Conservation (phyloP, 129 eudicot genomes). For the Heracleum sosnowskyi region DNA sequence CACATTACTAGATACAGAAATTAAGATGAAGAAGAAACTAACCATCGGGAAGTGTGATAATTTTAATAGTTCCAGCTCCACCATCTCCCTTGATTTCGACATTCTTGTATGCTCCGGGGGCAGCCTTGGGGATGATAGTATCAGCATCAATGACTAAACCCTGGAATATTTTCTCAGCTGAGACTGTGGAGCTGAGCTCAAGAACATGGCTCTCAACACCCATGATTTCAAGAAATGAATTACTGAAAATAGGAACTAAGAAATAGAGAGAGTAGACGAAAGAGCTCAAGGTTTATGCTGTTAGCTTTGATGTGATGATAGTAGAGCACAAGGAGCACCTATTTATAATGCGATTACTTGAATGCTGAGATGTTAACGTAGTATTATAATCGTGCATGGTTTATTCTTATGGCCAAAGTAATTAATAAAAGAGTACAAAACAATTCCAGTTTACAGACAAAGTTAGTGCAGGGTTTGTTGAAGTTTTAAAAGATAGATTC, state of each 20-base stretch:
- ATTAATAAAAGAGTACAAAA: no score
- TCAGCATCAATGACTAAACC: no score
- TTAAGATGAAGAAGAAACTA: neutral
- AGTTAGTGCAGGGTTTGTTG: no score
- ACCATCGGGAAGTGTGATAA: conserved; percentile 1
- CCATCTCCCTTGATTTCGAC: no score
- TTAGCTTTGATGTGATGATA: neutral
- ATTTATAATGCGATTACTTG: neutral
- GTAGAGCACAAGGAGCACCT: neutral
- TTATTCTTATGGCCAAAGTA: no score
- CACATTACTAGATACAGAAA: no score
- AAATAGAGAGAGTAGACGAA: neutral
- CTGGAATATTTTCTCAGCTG: neutral
- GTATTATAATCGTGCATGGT: no score
- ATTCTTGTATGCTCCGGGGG: no score
- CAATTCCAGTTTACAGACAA: no score
- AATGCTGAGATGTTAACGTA: neutral
- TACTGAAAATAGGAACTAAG: no score
- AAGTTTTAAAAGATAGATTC: no score
- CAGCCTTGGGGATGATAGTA: no score
- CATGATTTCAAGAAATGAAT: neutral
- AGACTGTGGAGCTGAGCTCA: neutral
- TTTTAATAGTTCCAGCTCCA: conserved; percentile 15
- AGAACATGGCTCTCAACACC: neutral
- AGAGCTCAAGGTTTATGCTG: neutral